A percentile compares a stretch with the other conserved stretches of the same genome.
These are phyloP conservation scores for Suillus clintonianus DNA, from an alignment of 768 basidiomycete genomes.

Conservation along the genomic window DNA sequence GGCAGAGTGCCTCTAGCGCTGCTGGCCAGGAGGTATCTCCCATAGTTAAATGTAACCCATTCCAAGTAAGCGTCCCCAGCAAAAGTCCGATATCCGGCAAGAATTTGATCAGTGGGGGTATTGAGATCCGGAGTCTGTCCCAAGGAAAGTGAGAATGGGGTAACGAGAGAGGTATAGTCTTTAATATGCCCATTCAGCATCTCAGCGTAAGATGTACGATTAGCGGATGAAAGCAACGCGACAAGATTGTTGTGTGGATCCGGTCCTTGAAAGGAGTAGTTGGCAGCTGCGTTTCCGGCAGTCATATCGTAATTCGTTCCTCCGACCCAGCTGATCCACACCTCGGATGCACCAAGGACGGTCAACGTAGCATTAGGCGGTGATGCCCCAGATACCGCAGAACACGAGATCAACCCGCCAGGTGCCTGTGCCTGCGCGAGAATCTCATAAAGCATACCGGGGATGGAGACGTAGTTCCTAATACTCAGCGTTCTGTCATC, in stretches of 20 bases:
- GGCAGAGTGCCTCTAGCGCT: conserved; percentile 66
- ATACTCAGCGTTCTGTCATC: conserved; percentile 56
- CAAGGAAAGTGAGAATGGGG: conserved; percentile 56
- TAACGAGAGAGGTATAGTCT: conserved; percentile 49
- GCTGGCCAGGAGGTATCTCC: conserved; percentile 63
- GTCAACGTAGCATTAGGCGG: conserved; percentile 50
- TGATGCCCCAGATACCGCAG: conserved; percentile 21
- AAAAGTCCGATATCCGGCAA: conserved; percentile 51
- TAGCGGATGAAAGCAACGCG: conserved; percentile 34
- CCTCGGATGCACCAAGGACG: conserved; percentile 48
- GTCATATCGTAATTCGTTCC: conserved; percentile 68
- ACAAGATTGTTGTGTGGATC: conserved; percentile 58
- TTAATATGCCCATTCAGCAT: conserved; percentile 50
- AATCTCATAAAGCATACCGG: conserved; percentile 76
- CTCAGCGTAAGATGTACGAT: conserved; percentile 33
- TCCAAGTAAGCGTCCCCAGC: conserved; percentile 67
- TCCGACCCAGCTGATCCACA: conserved; percentile 75
- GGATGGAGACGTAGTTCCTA: conserved; percentile 45
- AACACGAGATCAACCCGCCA: conserved; percentile 35
- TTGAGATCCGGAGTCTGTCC: conserved; percentile 56
- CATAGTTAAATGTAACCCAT: conserved; percentile 74
- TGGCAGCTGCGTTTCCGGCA: conserved; percentile 55
- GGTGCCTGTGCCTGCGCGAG: conserved; percentile 48
- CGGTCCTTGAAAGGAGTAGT: conserved; percentile 63
- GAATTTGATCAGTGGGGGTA: conserved; percentile 59